phyloP scores from a whole-genome alignment of 2,329 filamentous ascomycete species.

The Ceratocystis eucalypticola region DNA sequence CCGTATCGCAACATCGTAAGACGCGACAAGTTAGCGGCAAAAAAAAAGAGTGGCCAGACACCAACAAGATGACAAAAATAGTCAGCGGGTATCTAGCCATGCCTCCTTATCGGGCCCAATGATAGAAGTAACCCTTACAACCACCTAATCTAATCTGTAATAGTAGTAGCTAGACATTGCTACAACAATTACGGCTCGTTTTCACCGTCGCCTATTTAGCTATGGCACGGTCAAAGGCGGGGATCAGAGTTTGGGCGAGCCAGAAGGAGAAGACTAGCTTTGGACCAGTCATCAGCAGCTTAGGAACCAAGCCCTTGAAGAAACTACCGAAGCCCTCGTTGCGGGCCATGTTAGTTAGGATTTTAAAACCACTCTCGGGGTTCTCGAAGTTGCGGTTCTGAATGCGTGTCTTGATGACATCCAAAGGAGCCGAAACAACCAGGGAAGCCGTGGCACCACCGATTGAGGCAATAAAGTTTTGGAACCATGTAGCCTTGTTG shows the following conservation, averaged over 20 bases:
- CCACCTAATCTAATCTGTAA: too few species aligned
- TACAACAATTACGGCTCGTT: neutral
- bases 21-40: neutral
- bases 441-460: constrained; percentile 91
- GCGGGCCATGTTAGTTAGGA: constrained; percentile 83
- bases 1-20: neutral
- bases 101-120: too few species aligned
- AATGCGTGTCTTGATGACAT: constrained; percentile 96
- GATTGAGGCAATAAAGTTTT: constrained; percentile 96
- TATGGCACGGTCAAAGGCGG: constrained; percentile 57
- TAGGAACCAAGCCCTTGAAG: constrained; percentile 95
- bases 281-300: constrained; percentile 97
- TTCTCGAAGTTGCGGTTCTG: constrained; percentile 99
- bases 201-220: constrained; percentile 24
- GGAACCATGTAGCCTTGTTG: constrained; percentile 84
- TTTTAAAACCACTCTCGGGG: constrained; percentile 85
- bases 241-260: constrained; percentile 96
- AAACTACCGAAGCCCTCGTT: constrained; percentile 76
- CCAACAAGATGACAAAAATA: too few species aligned
- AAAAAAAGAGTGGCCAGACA: neutral
- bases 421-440: constrained; percentile 85
- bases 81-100: too few species aligned
- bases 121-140: too few species aligned
- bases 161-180: too few species aligned
- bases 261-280: constrained; percentile 99